Evolutionary conservation across 768 basidiomycete genomes (phyloP).

Genomic region (Lentinus brumalis): DNA sequence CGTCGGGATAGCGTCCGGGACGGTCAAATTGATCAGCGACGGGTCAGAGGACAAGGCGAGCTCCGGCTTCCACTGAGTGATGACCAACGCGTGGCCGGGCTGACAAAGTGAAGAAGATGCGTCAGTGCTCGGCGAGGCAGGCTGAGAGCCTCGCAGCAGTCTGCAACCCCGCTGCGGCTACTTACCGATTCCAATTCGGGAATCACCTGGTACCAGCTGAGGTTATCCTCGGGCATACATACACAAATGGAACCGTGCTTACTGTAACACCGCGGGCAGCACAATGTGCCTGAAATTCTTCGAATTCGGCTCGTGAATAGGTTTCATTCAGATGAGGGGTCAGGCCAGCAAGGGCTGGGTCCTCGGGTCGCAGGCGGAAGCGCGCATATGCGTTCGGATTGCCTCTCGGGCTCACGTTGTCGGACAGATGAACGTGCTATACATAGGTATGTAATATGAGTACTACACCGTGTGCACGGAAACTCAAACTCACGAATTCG

Average conservation of each 20-base stretch:
- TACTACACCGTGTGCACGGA: background rate
- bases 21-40: conserved; percentile 40
- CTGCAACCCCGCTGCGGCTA: background rate
- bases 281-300: conserved; percentile 27
- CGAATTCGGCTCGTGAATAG: conserved; percentile 28
- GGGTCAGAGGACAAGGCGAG: conserved; percentile 38
- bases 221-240: background rate
- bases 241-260: background rate
- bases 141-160: background rate
- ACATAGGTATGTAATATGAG: background rate
- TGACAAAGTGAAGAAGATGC: background rate
- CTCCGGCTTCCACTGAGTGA: conserved; percentile 49
- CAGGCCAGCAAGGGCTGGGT: conserved; percentile 26
- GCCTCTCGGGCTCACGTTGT: conserved; percentile 24
- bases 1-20: conserved; percentile 45
- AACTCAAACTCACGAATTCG: conserved; percentile 26
- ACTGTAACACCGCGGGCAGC: conserved; percentile 31
- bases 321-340: conserved; percentile 31
- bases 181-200: conserved; percentile 30
- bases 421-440: conserved; percentile 32
- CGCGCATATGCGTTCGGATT: conserved; percentile 29
- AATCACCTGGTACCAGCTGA: conserved; percentile 15
- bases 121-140: background rate
- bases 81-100: conserved; percentile 44
- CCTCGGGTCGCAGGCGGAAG: conserved; percentile 27